These are phyloP conservation scores for Candida schatavii DNA, from an alignment of 805 yeast species.

Conservation along the genomic window DNA sequence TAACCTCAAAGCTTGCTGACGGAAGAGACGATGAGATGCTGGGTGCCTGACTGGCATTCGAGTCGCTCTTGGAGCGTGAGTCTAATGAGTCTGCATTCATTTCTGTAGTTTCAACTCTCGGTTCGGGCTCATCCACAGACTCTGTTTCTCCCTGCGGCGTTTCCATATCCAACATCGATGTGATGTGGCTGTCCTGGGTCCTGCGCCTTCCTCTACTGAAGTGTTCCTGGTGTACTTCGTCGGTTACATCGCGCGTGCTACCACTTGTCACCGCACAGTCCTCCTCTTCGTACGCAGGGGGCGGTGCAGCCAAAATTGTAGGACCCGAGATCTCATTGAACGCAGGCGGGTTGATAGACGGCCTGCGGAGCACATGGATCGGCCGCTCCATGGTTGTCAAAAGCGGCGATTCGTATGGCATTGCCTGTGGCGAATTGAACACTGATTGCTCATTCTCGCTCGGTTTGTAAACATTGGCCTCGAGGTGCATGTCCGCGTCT, in stretches of 20 bases:
- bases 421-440: slow-evolving; percentile 62
- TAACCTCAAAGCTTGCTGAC: not conserved
- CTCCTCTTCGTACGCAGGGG: slow-evolving; percentile 31
- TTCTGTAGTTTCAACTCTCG: no score
- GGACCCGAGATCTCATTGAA: slow-evolving; percentile 36
- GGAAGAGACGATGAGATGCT: not conserved
- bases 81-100: no score
- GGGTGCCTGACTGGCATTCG: no score
- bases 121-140: no score
- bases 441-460: slow-evolving; percentile 34
- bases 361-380: slow-evolving; percentile 51
- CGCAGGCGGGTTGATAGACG: slow-evolving; percentile 63
- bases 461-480: slow-evolving; percentile 55
- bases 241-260: not conserved
- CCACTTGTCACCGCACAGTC: slow-evolving; percentile 5
- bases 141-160: no score
- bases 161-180: not conserved
- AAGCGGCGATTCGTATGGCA: slow-evolving; percentile 51
- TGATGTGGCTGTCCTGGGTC: not conserved
- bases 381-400: slow-evolving; percentile 44
- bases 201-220: slow-evolving; percentile 1
- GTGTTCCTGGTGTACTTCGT: not conserved
- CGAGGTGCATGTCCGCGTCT: slow-evolving; percentile 40
- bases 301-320: slow-evolving; percentile 16
- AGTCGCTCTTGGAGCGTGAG: no score